Evolutionary conservation across 345 rosid species (phyloP).

Genomic region (Eucalyptus pauciflora): DNA sequence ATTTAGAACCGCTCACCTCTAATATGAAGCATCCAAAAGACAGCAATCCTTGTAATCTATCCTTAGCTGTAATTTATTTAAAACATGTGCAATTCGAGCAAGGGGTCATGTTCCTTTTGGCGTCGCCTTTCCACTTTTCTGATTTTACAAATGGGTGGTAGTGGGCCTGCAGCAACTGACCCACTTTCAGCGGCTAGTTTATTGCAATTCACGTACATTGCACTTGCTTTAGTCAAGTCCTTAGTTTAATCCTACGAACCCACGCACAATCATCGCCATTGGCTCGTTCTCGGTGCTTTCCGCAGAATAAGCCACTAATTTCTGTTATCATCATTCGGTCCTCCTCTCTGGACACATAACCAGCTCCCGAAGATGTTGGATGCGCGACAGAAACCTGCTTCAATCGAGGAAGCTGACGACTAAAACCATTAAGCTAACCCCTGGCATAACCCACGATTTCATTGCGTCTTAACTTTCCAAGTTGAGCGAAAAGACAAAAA

Average conservation of each 20-base stretch:
- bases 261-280: background rate
- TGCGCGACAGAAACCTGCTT: background rate
- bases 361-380: background rate
- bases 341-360: background rate
- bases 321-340: background rate
- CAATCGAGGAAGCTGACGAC: background rate
- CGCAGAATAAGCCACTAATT: background rate
- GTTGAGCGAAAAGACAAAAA: too few species aligned
- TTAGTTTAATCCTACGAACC: background rate
- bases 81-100: background rate
- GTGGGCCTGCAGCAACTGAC: background rate
- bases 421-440: background rate
- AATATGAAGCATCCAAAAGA: background rate
- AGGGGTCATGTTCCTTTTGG: background rate
- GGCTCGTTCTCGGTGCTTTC: background rate
- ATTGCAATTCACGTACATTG: background rate
- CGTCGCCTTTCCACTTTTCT: background rate
- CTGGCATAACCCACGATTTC: background rate
- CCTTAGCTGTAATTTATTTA: background rate
- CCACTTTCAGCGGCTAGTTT: background rate
- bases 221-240: background rate
- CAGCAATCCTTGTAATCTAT: background rate
- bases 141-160: background rate
- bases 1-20: accelerated
- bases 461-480: background rate